Conservation (phyloP, 2,329 filamentous ascomycete species). For the Corinectria fuckeliana region DNA sequence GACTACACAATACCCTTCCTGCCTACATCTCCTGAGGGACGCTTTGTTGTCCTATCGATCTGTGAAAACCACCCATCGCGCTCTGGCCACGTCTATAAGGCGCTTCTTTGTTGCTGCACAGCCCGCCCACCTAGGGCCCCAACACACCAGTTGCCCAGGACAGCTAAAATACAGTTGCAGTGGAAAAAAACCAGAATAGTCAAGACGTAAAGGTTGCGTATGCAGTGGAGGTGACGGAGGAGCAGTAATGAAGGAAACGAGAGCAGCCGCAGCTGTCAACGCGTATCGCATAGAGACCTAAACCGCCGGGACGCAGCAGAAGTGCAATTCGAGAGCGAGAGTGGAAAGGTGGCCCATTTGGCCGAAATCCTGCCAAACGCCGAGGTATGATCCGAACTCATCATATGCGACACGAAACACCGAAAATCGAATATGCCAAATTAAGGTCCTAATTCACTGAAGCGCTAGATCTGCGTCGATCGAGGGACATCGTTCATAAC, state of each 20-base stretch:
- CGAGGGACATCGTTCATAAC: constrained; percentile 56
- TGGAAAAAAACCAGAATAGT: too few species aligned
- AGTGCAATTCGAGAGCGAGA: background rate
- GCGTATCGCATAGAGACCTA: background rate
- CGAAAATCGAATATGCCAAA: constrained; percentile 8
- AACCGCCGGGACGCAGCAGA: background rate
- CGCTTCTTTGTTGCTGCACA: background rate
- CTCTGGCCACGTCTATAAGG: constrained; percentile 12
- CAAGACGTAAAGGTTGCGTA: too few species aligned
- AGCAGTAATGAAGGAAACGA: background rate
- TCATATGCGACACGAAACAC: constrained; percentile 25
- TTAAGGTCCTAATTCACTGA: background rate
- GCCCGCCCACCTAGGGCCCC: background rate
- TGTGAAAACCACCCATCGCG: background rate
- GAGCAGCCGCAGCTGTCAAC: background rate
- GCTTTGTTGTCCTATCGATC: constrained; percentile 6
- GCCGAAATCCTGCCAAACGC: constrained; percentile 28
- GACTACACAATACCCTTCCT: constrained; percentile 3
- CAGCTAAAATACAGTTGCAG: background rate
- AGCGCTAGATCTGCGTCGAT: constrained; percentile 42
- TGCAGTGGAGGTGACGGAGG: background rate
- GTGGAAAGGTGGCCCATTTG: background rate
- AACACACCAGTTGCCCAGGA: background rate
- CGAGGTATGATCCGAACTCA: constrained; percentile 29
- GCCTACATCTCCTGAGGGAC: constrained; percentile 18